phyloP scores from a whole-genome alignment of 805 yeast genomes.

The Lachancea sp. region DNA sequence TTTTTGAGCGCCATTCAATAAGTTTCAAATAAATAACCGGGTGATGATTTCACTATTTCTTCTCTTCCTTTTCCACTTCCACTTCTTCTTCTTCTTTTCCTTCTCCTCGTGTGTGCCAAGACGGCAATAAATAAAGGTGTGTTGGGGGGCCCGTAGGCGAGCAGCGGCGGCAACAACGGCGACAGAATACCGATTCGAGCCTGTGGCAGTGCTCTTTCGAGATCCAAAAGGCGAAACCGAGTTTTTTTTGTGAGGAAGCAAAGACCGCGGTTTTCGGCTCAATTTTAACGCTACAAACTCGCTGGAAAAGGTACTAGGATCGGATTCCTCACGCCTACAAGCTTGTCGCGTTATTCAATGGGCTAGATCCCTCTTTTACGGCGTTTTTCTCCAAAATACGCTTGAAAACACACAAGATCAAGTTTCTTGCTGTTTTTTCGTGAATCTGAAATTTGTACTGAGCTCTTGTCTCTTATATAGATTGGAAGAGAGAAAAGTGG shows the following conservation, averaged over 20 bases:
- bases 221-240: background rate
- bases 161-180: background rate
- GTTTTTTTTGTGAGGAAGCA: too few species aligned
- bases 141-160: background rate
- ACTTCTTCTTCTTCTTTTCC: too few species aligned
- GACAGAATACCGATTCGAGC: too few species aligned
- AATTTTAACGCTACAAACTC: background rate
- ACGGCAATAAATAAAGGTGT: background rate
- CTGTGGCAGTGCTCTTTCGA: background rate
- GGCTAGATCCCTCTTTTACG: background rate
- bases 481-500: background rate
- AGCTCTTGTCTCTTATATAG: background rate
- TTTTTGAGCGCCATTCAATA: conserved; percentile 13
- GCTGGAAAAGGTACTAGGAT: background rate
- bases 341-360: background rate
- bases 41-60: too few species aligned
- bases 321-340: background rate
- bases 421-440: too few species aligned
- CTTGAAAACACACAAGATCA: too few species aligned
- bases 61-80: too few species aligned
- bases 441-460: too few species aligned
- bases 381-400: too few species aligned
- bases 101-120: background rate
- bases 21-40: too few species aligned
- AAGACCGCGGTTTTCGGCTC: background rate